These are phyloP conservation scores for Aureoboletus auriporus DNA, from an alignment of 768 basidiomycete genomes.

Conservation along the genomic window DNA sequence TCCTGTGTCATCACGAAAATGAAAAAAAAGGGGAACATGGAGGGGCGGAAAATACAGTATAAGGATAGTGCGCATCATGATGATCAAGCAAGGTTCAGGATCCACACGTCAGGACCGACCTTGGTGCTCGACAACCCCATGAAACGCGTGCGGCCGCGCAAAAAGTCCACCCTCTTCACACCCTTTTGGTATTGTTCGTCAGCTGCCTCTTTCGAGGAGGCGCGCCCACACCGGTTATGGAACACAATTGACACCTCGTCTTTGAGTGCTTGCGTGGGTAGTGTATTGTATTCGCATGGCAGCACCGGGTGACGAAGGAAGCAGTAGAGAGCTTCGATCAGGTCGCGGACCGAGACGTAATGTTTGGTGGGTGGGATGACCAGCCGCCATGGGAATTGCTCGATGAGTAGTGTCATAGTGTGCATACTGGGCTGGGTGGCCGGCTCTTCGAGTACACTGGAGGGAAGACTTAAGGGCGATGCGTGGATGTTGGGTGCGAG, in stretches of 20 bases:
- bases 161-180: conserved; percentile 53
- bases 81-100: conserved; percentile 25
- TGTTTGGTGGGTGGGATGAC: conserved; percentile 26
- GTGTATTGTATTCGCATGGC: conserved; percentile 35
- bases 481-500: conserved; percentile 23
- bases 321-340: conserved; percentile 43
- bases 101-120: conserved; percentile 35
- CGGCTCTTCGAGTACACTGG: conserved; percentile 21
- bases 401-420: conserved; percentile 27
- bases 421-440: conserved; percentile 30
- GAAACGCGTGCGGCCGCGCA: conserved; percentile 40
- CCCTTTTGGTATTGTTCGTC: conserved; percentile 44
- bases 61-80: conserved; percentile 17
- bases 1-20: conserved; percentile 4
- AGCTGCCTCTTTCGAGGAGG: conserved; percentile 26
- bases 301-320: conserved; percentile 40
- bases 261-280: conserved; percentile 31
- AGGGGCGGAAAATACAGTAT: conserved; percentile 23
- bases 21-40: neutral
- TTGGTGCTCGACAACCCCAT: conserved; percentile 42
- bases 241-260: conserved; percentile 41
- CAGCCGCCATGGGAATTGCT: conserved; percentile 33
- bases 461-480: conserved; percentile 22
- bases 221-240: conserved; percentile 35
- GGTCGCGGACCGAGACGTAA: conserved; percentile 43